A percentile compares a stretch with the other conserved stretches of the same genome.
Conservation (phyloP, 1,139 yeast genomes). For the Candida glucosophila region DNA sequence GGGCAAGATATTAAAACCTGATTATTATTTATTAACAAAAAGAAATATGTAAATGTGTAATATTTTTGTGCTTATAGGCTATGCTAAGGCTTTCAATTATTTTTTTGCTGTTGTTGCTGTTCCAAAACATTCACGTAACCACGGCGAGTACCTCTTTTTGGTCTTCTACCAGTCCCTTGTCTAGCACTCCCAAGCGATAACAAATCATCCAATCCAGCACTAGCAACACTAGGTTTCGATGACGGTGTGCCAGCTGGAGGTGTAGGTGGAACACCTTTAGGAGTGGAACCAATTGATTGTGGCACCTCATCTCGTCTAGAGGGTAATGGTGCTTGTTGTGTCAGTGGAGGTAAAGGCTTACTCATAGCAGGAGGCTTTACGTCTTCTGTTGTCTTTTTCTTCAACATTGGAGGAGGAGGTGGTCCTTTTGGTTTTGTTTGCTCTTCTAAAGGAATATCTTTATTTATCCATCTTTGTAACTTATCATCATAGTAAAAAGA, state of each 20-base stretch:
- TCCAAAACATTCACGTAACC: conserved; percentile 76
- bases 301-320: no score
- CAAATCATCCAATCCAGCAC: conserved; percentile 62
- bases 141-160: conserved; percentile 61
- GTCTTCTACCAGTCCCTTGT: conserved; percentile 38
- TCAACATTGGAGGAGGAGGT: conserved; percentile 66
- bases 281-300: no score
- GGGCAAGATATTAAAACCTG: conserved; percentile 29
- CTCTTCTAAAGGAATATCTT: conserved; percentile 61
- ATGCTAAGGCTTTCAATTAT: no score
- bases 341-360: no score
- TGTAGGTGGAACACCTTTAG: no score
- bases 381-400: conserved; percentile 15
- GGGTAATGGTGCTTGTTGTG: no score
- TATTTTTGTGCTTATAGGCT: no score
- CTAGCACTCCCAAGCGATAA: conserved; percentile 39
- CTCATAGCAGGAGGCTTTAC: no score
- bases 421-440: conserved; percentile 52
- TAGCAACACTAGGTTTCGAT: conserved; percentile 30
- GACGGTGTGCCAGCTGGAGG: conserved; percentile 4
- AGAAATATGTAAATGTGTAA: background rate
- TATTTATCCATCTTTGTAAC: conserved; percentile 80
- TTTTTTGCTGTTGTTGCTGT: conserved; percentile 4
- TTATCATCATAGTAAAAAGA: conserved; percentile 76
- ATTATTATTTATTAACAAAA: conserved; percentile 19